Base-by-base conservation (phyloP, 129 eudicot species). In the Ambrosia artemisiifolia region DNA sequence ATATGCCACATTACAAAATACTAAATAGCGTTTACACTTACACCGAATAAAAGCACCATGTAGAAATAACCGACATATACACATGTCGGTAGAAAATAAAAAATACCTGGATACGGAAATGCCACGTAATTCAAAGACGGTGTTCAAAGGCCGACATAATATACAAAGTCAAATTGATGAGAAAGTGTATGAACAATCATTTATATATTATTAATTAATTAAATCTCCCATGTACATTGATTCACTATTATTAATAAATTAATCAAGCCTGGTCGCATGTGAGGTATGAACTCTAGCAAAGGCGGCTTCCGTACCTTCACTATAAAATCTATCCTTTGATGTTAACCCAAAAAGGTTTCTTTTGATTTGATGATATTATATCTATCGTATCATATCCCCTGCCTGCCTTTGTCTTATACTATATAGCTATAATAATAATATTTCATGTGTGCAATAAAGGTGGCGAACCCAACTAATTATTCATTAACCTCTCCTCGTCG, bases 381-480 rank as follows among this genome's bases (percentile, higher is more conserved):
- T 4, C 13, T 18, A 2, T 1, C 2, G 5, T 35, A 35, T 35
- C 67, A 4, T 14, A 30, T 40, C 13, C 33, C 16, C 67, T 14
- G 7, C 7, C 16, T 59, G 18, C 11, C 38, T 33, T 24, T 24
- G 11, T 20, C 32, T 65, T 19, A 2, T 40, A n/a, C 17, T 49
- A 1, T 53, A 18, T 16, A 17, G 9, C n/a, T 12, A 53, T 16
- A 32, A 30, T 1, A 11, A 16, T 11, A 3, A 24, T 16, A 42
- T 64, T 77, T 77, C 30, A 73, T 73, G 70, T 83, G 79, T 78
- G 60, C 69, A 42, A n/a, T 76, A 75, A 85, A 85, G 84, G 95
- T 88, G 95, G 95, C 95, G 86, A 73, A 85, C 74, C 74, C 77
- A 66, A 75, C 78, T 30, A 80, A 12, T 56, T 60, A 43, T 42